Evolutionary conservation across 164 flowering plant species (phyloP), one percentile per base, ranked within the genome.

Genomic region (Warburgia ugandensis): DNA sequence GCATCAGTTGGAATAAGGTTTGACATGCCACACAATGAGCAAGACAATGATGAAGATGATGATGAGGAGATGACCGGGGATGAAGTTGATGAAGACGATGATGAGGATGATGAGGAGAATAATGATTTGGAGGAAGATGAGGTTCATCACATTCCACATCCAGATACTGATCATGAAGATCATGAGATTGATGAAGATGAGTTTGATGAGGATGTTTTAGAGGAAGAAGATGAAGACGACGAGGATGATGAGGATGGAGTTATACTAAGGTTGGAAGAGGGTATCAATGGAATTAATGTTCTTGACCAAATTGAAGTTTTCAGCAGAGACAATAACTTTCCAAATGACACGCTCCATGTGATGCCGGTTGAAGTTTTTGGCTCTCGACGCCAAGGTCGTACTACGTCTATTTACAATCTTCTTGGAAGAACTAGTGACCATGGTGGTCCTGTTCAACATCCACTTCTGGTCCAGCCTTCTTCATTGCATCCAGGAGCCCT

Each of bases 341-440:
- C 81, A 16, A 82, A 73, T 77, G 99, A 88, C 36, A 63, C 88
- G 25, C 80, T 92, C 17, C 97, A 81, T 66, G 87, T 92, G 58
- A 88, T 92, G 97, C 99, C 99, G 6, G 86, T 86, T 71, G 99
- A 88, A 67, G 80, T 92, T 59, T 84, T 92, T 74, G 97, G 95
- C 42, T 86, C 99, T 51, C 80, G 99, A 48, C 89, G 95, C 23
- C 96, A 74, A 60, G 92, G 91, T 8, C 83, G 99, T 23, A 89
- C 95, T 5, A 88, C 97, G 17, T 92, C 99, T 22, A 88, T 92
- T 35, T 88, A 92, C 69, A 88, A 68, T 74, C 81, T 92, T 10
- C 70, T 92, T 46, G 96, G 99, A 13, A 80, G 99, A 73, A 71
- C 67, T 58, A 77, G 84, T 50, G 96, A 86, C 30, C 65, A 50